Base-by-base conservation (phyloP, 2,329 filamentous ascomycete genomes). In the Alternaria ventricosa region DNA sequence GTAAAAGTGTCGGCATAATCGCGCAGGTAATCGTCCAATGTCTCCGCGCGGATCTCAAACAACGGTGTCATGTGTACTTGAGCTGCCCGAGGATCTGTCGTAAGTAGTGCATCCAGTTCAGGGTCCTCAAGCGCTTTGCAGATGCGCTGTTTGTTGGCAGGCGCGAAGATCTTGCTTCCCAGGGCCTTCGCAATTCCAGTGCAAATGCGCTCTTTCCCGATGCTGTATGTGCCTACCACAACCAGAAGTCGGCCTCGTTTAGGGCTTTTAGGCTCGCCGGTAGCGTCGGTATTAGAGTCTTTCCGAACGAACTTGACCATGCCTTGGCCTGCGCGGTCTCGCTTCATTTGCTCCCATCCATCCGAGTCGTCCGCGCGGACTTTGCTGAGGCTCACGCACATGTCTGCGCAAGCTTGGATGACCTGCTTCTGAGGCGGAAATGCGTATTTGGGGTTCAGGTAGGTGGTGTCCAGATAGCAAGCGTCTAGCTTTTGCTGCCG, bases 21-120 rank as follows among this genome's bases (percentile, higher is more conserved):
- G 71, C 90, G 88, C 6, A 98, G 87, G 74, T 99, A 99, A 64
- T 97, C 94, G 68, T 93, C 89, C 1, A 99, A 85, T 0, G 95
- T 97, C 70, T 97, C 94, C 33, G 94, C 90, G 25, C 94, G 90
- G 69, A 99, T 94, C 79, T 98, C 95, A 85, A 96, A 96, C 10
- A 99, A 85, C 73, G 92, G 94, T 72, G 97, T 96, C 94, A 99
- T 97, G 81, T 99, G 96, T 0, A 99, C 94, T 79, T 98, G 95
- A 0, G 96, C 96, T 72, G 93, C 92, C 22, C 87, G 83, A 0
- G 96, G 94, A 75, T 97, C 84, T 8, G 86, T 85, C 0, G 96
- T 99, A 73, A 99, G 87, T 5, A 93, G 87, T 0, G 87, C 86
- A 25, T 89, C 84, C 5, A 99, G 86, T 75, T 97, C 94, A 0